Evolutionary conservation across 768 basidiomycete species (phyloP).

Genomic region (Roridomyces roridus): DNA sequence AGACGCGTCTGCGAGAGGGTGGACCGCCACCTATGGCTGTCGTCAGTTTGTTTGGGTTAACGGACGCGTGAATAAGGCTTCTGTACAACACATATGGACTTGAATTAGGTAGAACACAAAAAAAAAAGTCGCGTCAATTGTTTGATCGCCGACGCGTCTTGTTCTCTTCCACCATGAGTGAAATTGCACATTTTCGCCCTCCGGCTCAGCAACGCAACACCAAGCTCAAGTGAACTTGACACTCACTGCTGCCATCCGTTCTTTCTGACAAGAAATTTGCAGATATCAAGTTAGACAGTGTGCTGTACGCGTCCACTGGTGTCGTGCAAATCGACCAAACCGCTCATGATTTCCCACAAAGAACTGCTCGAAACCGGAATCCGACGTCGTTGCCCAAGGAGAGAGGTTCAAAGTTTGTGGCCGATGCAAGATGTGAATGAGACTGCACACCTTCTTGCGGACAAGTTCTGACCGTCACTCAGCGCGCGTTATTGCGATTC

Average conservation of each 20-base stretch:
- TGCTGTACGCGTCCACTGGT: too few species aligned
- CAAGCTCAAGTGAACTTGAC: too few species aligned
- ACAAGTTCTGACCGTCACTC: background rate
- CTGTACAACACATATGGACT: too few species aligned
- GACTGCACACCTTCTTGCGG: background rate
- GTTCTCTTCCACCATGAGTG: too few species aligned
- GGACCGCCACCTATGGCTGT: constrained; percentile 69
- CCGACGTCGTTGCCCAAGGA: background rate
- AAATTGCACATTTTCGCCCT: too few species aligned
- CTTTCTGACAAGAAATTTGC: background rate
- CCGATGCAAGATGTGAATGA: constrained; percentile 7
- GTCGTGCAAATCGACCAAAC: too few species aligned
- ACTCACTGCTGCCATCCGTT: background rate
- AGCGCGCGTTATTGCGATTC: constrained; percentile 5
- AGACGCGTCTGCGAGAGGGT: constrained; percentile 70
- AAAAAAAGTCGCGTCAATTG: too few species aligned
- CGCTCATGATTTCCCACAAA: background rate
- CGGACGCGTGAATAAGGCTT: too few species aligned
- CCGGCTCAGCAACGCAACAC: too few species aligned
- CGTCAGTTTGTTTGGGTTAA: constrained; percentile 77
- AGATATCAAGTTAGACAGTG: constrained; percentile 7
- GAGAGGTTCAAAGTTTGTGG: constrained; percentile 8
- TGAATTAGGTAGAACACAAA: too few species aligned
- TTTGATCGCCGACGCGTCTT: too few species aligned
- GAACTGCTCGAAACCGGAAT: constrained; percentile 10